Evolutionary conservation across 306 rosid genomes (phyloP).

Genomic region (Fagus crenata): DNA sequence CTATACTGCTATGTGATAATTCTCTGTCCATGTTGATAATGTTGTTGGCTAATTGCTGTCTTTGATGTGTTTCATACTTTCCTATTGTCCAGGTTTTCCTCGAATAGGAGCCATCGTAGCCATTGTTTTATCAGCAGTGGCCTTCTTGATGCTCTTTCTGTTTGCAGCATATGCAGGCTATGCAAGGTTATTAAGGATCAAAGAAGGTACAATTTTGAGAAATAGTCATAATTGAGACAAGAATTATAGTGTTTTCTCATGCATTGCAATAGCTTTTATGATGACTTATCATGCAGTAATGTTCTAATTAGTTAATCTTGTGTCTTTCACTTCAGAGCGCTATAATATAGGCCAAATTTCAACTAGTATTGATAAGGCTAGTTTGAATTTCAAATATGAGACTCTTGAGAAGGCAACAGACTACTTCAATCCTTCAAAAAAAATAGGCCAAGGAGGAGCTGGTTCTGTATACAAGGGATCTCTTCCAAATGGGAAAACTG

Average conservation of each 20-base stretch:
- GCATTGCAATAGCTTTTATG: neutral
- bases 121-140: constrained; percentile 51
- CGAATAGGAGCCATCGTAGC: constrained; percentile 51
- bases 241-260: neutral
- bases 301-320: constrained; percentile 17
- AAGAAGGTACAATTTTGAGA: constrained; percentile 35
- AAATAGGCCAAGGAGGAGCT: constrained; percentile 90
- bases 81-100: constrained; percentile 42
- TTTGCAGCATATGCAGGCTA: constrained; percentile 55
- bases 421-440: constrained; percentile 61
- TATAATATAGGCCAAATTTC: constrained; percentile 36
- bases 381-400: constrained; percentile 71
- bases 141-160: constrained; percentile 49
- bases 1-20: neutral
- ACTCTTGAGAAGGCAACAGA: constrained; percentile 79
- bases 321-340: constrained; percentile 35
- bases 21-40: neutral
- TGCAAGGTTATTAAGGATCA: constrained; percentile 42
- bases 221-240: neutral
- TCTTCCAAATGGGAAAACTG: constrained; percentile 53
- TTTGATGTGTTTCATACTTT: neutral
- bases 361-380: constrained; percentile 44
- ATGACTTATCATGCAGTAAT: neutral
- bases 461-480: constrained; percentile 82
- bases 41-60: neutral